phyloP scores from a whole-genome alignment of 1,139 yeast genomes.

The Spencermartinsiella ligniputridi region DNA sequence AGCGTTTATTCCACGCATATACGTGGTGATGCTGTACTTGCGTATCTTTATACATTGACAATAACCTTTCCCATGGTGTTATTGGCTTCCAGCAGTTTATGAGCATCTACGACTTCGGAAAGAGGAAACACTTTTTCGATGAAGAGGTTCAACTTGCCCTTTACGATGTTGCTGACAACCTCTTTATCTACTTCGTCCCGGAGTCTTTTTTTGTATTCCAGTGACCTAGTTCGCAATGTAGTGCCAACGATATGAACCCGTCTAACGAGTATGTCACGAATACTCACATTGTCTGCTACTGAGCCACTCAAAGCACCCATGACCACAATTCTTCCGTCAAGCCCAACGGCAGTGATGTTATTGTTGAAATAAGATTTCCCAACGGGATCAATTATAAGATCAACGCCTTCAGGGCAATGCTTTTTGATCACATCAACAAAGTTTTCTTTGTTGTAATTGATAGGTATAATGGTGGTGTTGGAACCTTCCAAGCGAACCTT shows the following conservation, averaged over 20 bases:
- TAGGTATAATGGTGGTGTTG: constrained; percentile 26
- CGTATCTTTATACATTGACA: constrained; percentile 21
- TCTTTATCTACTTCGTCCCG: constrained; percentile 25
- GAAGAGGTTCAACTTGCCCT: constrained; percentile 23
- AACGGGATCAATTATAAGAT: constrained; percentile 35
- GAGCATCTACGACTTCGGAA: constrained; percentile 30
- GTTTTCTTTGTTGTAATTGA: constrained; percentile 28
- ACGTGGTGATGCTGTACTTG: too few species aligned
- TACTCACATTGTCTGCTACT: constrained; percentile 20
- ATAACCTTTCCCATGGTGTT: constrained; percentile 32
- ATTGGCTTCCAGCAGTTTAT: constrained; percentile 29
- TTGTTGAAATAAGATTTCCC: constrained; percentile 28
- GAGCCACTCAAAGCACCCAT: constrained; percentile 30
- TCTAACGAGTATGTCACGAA: constrained; percentile 25
- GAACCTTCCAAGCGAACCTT: constrained; percentile 19
- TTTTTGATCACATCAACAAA: constrained; percentile 24
- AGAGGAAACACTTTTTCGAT: constrained; percentile 27
- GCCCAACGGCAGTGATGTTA: constrained; percentile 24
- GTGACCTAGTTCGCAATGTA: constrained; percentile 29
- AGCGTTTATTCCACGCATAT: too few species aligned
- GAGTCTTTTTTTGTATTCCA: constrained; percentile 26
- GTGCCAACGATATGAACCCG: constrained; percentile 31
- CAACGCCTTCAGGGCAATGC: constrained; percentile 27
- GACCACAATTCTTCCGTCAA: constrained; percentile 31
- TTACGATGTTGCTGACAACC: constrained; percentile 25